Evolutionary conservation across 192 early-diverging fungal species (phyloP).

Genomic region (Glomus cerebriforme): DNA sequence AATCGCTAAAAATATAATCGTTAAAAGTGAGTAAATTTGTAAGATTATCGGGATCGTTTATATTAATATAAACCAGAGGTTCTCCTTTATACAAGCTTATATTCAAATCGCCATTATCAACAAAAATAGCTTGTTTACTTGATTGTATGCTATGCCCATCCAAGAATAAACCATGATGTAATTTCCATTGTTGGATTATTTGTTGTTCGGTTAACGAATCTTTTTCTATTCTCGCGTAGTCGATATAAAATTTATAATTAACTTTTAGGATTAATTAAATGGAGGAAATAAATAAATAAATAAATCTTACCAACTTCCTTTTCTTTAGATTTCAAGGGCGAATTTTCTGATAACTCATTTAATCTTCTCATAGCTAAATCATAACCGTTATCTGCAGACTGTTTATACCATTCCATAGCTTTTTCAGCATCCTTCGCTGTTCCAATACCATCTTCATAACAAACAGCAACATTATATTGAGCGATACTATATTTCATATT

Average conservation of each 20-base stretch:
- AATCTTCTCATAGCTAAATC: background rate
- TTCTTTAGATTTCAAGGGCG: background rate
- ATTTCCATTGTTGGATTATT: background rate
- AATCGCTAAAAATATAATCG: background rate
- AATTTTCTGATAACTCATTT: background rate
- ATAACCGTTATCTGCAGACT: background rate
- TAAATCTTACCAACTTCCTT: background rate
- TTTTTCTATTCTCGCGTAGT: background rate
- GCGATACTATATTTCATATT: slow-evolving; percentile 73
- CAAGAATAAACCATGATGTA: background rate
- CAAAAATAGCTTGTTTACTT: background rate
- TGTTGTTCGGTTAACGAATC: background rate
- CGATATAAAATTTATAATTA: background rate
- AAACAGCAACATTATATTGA: slow-evolving; percentile 77
- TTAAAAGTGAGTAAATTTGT: background rate
- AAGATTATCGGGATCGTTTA: background rate
- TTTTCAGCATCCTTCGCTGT: background rate
- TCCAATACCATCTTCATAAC: slow-evolving; percentile 82
- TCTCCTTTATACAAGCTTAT: background rate
- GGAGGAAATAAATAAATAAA: background rate
- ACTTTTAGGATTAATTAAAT: background rate
- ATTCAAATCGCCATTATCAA: background rate
- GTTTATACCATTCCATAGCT: background rate
- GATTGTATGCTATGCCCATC: background rate
- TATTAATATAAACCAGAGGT: background rate